Evolutionary conservation across 1,139 yeast species (phyloP).

Genomic region (Saccharomyces hybrid): DNA sequence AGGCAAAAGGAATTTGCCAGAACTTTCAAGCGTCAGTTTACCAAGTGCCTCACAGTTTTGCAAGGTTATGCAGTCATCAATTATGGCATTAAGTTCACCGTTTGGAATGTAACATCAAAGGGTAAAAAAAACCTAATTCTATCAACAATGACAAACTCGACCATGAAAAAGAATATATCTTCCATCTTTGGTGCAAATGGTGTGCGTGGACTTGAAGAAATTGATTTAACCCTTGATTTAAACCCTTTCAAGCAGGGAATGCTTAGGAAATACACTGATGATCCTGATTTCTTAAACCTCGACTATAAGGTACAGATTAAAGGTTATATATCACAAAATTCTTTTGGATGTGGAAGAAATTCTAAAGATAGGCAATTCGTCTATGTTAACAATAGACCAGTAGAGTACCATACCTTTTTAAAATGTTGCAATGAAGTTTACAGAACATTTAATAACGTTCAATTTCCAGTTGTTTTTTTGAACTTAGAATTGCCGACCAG

Average conservation of each 20-base stretch:
- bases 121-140: constrained; percentile 47
- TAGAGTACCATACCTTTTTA: constrained; percentile 46
- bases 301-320: constrained; percentile 33
- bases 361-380: constrained; percentile 67
- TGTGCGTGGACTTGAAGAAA: constrained; percentile 45
- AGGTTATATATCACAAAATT: constrained; percentile 68
- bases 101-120: constrained; percentile 44
- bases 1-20: constrained; percentile 63
- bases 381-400: constrained; percentile 71
- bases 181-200: constrained; percentile 66
- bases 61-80: constrained; percentile 64
- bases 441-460: constrained; percentile 60
- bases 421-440: constrained; percentile 68
- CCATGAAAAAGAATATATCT: constrained; percentile 48
- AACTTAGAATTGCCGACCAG: constrained; percentile 48
- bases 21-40: constrained; percentile 63
- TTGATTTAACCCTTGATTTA: constrained; percentile 36
- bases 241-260: constrained; percentile 23
- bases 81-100: constrained; percentile 49
- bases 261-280: constrained; percentile 13
- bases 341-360: constrained; percentile 69
- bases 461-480: constrained; percentile 64
- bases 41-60: constrained; percentile 51
- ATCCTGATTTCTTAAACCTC: constrained; percentile 11
- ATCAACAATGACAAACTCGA: constrained; percentile 41